Percentiles rank a stretch among this genome's conserved stretches.
Evolutionary conservation across 164 flowering plant species (phyloP).

Genomic region (Warburgia ugandensis): DNA sequence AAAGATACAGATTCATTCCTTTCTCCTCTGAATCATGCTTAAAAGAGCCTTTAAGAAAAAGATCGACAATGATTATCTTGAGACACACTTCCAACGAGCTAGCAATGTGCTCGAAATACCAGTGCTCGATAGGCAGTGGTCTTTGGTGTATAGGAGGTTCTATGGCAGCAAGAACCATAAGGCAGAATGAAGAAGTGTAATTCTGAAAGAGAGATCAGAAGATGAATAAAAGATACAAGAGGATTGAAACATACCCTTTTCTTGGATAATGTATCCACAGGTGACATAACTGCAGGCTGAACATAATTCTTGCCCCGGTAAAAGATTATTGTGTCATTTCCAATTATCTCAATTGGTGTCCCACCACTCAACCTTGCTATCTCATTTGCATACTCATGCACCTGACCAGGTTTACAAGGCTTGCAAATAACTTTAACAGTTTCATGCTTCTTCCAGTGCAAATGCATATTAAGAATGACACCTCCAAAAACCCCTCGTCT

Average conservation of each 20-base stretch:
- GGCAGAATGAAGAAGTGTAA: not conserved
- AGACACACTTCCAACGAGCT: no score
- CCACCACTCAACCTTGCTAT: constrained; percentile 94
- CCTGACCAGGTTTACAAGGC: constrained; percentile 79
- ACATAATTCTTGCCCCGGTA: constrained; percentile 86
- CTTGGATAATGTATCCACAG: constrained; percentile 80
- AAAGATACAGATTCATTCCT: no score
- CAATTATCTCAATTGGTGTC: constrained; percentile 65
- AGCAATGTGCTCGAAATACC: no score
- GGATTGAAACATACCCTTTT: constrained; percentile 48
- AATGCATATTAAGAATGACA: constrained; percentile 91
- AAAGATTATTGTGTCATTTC: constrained; percentile 69
- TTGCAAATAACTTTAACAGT: constrained; percentile 89
- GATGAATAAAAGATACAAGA: not conserved
- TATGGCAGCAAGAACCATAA: no score
- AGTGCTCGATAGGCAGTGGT: no score
- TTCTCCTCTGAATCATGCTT: no score
- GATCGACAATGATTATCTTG: no score
- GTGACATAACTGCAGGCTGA: constrained; percentile 80
- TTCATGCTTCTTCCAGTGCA: constrained; percentile 98
- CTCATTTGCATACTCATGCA: constrained; percentile 68
- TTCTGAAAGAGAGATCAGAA: not conserved
- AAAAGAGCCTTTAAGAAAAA: no score
- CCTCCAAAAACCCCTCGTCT: constrained; percentile 91
- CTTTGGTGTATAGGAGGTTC: no score